Conservation (phyloP, 1,139 yeast genomes). For the Blastobotrys elegans region DNA sequence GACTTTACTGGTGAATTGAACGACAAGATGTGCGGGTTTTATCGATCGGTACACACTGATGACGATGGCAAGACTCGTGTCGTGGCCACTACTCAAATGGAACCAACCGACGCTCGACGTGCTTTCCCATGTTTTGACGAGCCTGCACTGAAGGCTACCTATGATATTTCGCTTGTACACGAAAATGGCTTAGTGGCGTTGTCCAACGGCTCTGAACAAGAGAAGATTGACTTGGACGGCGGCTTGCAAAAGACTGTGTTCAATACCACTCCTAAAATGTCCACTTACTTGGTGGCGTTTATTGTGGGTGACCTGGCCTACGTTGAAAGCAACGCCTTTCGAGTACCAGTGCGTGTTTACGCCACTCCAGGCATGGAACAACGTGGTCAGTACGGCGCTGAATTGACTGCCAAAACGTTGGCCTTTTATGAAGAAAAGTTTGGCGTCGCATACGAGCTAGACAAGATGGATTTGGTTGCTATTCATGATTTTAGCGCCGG, state of each 20-base stretch:
- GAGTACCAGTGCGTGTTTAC: conserved; percentile 64
- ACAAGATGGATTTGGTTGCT: conserved; percentile 69
- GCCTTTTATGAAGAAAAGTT: conserved; percentile 62
- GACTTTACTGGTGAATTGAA: conserved; percentile 67
- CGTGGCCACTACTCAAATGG: conserved; percentile 79
- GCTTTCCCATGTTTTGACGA: conserved; percentile 84
- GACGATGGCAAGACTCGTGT: conserved; percentile 53
- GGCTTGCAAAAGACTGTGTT: conserved; percentile 43
- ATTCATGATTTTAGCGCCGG: conserved; percentile 73
- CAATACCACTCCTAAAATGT: conserved; percentile 69
- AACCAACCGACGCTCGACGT: conserved; percentile 79
- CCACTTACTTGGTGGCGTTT: conserved; percentile 77
- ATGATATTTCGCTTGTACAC: conserved; percentile 55
- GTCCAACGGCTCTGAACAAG: conserved; percentile 65
- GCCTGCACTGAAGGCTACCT: conserved; percentile 71
- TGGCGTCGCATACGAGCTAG: conserved; percentile 63
- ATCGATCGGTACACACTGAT: conserved; percentile 68
- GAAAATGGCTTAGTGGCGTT: conserved; percentile 57
- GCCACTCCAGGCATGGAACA: conserved; percentile 64
- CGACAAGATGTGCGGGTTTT: conserved; percentile 76
- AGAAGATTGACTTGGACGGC: conserved; percentile 41
- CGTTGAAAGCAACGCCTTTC: conserved; percentile 59
- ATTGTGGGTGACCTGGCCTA: conserved; percentile 75
- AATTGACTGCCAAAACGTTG: conserved; percentile 60
- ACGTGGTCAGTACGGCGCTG: conserved; percentile 61